Evolutionary conservation across 163 green algal genomes (phyloP).

Genomic region (Scenedesmus sp.): DNA sequence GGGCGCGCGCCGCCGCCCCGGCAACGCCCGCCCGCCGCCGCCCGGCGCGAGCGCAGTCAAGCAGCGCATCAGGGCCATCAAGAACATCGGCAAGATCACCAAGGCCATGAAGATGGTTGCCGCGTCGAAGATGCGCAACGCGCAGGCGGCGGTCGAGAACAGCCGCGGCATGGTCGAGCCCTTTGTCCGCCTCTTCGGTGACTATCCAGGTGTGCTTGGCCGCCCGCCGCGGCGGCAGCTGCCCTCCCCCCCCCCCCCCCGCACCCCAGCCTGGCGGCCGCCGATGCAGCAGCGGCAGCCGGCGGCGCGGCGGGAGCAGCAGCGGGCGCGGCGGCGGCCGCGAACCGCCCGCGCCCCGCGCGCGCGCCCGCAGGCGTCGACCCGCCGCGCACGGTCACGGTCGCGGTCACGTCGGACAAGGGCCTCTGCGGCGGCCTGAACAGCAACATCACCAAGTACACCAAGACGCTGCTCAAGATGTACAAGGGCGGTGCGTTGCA

Average conservation of each 20-base stretch:
- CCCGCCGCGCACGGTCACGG: slow-evolving; percentile 79
- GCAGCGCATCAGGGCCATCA: slow-evolving; percentile 96
- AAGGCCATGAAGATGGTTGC: slow-evolving; percentile 99
- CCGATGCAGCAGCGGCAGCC: neutral
- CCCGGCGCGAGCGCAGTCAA: slow-evolving; percentile 80
- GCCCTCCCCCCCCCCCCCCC: neutral
- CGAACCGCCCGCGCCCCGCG: neutral
- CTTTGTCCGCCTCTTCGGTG: slow-evolving; percentile 90
- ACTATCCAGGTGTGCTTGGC: slow-evolving; percentile 80
- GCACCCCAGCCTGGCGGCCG: neutral
- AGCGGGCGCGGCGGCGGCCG: neutral
- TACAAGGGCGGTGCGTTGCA: slow-evolving; percentile 32
- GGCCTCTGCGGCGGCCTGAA: slow-evolving; percentile 99
- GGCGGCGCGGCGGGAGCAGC: neutral
- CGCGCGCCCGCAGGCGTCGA: slow-evolving; percentile 62
- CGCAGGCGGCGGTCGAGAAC: slow-evolving; percentile 84
- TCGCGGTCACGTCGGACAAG: slow-evolving; percentile 94
- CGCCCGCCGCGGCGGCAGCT: neutral
- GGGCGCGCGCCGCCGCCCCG: neutral
- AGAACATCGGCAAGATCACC: slow-evolving; percentile 99
- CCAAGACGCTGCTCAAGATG: slow-evolving; percentile 55
- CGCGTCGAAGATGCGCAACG: slow-evolving; percentile 97
- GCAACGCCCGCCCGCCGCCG: too few species aligned
- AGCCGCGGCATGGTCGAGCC: slow-evolving; percentile 88
- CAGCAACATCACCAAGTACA: slow-evolving; percentile 91